Evolutionary conservation across 1,284 basidiomycete species (phyloP).

Genomic region (Microbotryum lychnidis-dioicae): DNA sequence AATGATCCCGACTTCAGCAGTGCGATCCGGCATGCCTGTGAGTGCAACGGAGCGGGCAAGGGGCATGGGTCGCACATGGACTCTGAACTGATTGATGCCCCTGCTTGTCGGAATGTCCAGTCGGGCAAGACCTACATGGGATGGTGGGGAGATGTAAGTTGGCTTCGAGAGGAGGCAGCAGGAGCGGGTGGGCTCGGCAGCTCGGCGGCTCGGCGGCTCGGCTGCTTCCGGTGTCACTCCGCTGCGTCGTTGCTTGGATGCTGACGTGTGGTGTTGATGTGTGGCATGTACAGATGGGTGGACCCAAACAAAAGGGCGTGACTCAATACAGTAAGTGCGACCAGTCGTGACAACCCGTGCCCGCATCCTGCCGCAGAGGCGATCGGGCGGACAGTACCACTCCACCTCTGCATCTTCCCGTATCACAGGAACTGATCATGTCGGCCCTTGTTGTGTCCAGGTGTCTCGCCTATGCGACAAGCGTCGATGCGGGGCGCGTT

Average conservation of each 20-base stretch:
- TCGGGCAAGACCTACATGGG: constrained; percentile 51
- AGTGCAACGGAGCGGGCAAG: constrained; percentile 43
- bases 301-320: constrained; percentile 68
- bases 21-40: constrained; percentile 61
- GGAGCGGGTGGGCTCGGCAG: background rate
- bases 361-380: background rate
- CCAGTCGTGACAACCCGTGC: constrained; percentile 4
- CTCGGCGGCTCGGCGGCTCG: background rate
- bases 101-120: constrained; percentile 42
- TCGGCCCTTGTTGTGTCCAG: constrained; percentile 44
- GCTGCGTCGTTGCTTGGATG: background rate
- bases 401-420: constrained; percentile 1
- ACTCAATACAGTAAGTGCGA: constrained; percentile 63
- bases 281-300: constrained; percentile 42
- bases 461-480: constrained; percentile 70
- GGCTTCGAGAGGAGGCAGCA: too few relatives aligned
- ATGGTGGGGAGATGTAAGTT: constrained; percentile 73
- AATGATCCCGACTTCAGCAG: constrained; percentile 61
- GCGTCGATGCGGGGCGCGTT: constrained; percentile 63
- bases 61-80: too few relatives aligned
- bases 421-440: background rate
- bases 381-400: background rate
- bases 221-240: too few relatives aligned
- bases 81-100: too few relatives aligned
- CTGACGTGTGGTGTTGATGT: background rate